These are phyloP conservation scores for Cunninghamia lanceolata DNA, from an alignment of 75 land plant species.

Conservation along the genomic window DNA sequence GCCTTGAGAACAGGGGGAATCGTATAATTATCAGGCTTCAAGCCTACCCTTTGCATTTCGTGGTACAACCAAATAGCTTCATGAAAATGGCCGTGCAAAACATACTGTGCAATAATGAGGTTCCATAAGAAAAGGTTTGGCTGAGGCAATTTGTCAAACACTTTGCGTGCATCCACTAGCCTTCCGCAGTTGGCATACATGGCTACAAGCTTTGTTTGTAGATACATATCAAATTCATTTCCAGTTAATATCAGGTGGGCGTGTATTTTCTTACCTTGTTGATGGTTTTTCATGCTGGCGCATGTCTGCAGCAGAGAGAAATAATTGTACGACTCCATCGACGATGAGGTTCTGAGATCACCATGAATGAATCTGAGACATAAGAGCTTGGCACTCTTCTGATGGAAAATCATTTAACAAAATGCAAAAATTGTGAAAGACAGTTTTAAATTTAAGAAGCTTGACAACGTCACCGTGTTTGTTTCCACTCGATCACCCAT, in stretches of 20 bases:
- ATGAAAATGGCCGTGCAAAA: conserved; percentile 35
- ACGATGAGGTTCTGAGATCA: neutral
- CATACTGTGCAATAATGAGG: conserved; percentile 50
- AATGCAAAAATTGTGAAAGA: neutral
- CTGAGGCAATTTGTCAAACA: conserved; percentile 47
- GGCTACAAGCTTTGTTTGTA: conserved; percentile 41
- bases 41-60: conserved; percentile 30
- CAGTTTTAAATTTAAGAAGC: neutral
- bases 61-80: conserved; percentile 42
- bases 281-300: conserved; percentile 16
- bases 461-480: neutral
- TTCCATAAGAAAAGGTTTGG: conserved; percentile 52
- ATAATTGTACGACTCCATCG: conserved; percentile 1
- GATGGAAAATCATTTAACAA: neutral
- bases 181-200: conserved; percentile 40
- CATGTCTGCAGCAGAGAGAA: conserved; percentile 33
- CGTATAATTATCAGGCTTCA: conserved; percentile 54
- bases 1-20: conserved; percentile 61
- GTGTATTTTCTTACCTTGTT: conserved; percentile 42
- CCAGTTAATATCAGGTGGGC: conserved; percentile 28
- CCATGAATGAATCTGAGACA: neutral
- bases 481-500: too few relatives aligned
- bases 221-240: neutral
- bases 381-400: neutral
- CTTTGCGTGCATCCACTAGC: conserved; percentile 26